Percentiles rank a stretch among this genome's conserved stretches.
Evolutionary conservation across 495 filamentous ascomycete species (phyloP).

Genomic region (Hypoxylon trugodes): DNA sequence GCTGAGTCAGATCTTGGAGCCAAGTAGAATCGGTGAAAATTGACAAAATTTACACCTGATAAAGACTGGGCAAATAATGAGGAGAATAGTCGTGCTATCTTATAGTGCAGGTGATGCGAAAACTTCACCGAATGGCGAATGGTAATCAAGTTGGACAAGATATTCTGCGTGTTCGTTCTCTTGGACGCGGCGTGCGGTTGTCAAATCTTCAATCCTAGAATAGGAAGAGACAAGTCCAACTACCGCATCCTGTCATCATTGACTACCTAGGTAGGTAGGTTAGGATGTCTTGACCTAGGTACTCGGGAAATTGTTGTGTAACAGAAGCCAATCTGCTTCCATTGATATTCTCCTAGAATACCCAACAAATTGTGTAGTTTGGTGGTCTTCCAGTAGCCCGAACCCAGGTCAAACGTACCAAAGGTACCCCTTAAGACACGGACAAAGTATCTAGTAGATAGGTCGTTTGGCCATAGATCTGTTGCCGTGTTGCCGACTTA

Average conservation of each 20-base stretch:
- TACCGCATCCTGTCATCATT: conserved; percentile 8
- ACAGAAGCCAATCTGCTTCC: conserved; percentile 1
- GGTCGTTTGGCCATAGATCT: conserved; percentile 9
- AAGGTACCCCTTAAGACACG: conserved; percentile 1
- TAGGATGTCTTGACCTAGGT: not conserved
- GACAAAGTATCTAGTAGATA: conserved; percentile 13
- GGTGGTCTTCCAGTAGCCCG: not conserved
- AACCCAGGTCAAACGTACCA: not conserved
- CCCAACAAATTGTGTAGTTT: conserved; percentile 3
- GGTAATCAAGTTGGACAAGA: not conserved
- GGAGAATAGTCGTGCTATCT: too few species aligned
- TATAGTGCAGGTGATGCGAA: conserved; percentile 3
- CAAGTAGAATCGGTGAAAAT: not conserved
- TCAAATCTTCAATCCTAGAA: conserved; percentile 6
- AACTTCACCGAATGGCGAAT: conserved; percentile 26
- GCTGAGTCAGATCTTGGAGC: conserved; percentile 21
- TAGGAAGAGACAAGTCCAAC: conserved; percentile 13
- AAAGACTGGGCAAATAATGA: not conserved
- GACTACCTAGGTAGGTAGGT: too few species aligned
- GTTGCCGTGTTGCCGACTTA: conserved; percentile 32
- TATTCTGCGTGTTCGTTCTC: too few species aligned
- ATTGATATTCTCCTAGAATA: conserved; percentile 1
- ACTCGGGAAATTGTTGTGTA: conserved; percentile 12
- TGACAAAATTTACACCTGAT: not conserved
- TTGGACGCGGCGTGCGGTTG: conserved; percentile 14